These are phyloP conservation scores for Postia placenta DNA, from an alignment of 768 basidiomycete genomes.

Conservation along the genomic window DNA sequence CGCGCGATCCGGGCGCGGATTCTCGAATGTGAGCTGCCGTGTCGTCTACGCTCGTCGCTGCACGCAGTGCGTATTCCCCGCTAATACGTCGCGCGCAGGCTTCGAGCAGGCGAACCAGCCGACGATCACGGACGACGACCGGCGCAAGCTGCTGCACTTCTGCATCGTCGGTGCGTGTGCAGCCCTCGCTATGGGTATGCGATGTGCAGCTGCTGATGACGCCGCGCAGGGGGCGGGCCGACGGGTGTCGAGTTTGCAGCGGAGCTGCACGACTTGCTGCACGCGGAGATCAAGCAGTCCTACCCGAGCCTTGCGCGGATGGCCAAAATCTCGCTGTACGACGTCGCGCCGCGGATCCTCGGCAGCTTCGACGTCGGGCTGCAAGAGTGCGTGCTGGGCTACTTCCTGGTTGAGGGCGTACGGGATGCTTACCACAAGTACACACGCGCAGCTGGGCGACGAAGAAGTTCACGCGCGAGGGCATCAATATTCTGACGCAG, in stretches of 20 bases:
- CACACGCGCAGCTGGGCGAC: conserved; percentile 49
- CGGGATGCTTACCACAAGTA: background rate
- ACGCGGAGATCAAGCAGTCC: conserved; percentile 53
- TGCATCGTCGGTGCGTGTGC: conserved; percentile 70
- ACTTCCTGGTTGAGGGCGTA: background rate
- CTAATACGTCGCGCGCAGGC: conserved; percentile 42
- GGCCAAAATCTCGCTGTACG: conserved; percentile 73
- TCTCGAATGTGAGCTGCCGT: conserved; percentile 52
- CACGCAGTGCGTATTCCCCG: background rate
- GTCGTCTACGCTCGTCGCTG: background rate
- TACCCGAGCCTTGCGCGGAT: conserved; percentile 60
- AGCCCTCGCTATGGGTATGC: background rate
- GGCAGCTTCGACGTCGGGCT: conserved; percentile 67
- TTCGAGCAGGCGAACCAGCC: conserved; percentile 88
- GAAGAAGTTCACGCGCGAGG: conserved; percentile 66
- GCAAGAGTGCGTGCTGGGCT: conserved; percentile 37
- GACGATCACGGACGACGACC: conserved; percentile 64
- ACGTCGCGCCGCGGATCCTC: conserved; percentile 74
- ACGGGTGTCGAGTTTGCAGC: conserved; percentile 83
- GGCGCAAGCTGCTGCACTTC: conserved; percentile 74
- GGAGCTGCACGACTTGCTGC: conserved; percentile 73
- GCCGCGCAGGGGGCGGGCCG: conserved; percentile 55
- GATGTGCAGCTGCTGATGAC: background rate
- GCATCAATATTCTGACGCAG: conserved; percentile 64
- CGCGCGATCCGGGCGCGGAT: conserved; percentile 64